phyloP scores from a whole-genome alignment of 768 basidiomycete species.

The Galerina sulciceps region DNA sequence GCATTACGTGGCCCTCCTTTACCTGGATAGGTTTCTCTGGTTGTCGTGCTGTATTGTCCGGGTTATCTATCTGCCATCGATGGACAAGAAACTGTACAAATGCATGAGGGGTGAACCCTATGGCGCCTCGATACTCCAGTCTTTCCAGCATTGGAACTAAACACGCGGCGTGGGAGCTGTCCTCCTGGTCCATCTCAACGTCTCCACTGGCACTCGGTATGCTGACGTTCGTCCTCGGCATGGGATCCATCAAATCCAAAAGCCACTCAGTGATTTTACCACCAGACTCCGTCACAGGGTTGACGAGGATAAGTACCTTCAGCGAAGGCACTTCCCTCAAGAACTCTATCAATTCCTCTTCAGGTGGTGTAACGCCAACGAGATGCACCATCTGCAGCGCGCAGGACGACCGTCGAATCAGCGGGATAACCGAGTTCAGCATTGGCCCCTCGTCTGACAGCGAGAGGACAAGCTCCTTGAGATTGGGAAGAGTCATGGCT shows the following conservation, averaged over 20 bases:
- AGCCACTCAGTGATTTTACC: conserved; percentile 17
- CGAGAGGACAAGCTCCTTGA: conserved; percentile 21
- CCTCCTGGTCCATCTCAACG: background rate
- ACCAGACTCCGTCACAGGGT: conserved; percentile 19
- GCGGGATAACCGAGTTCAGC: conserved; percentile 11
- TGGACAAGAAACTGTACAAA: conserved; percentile 15
- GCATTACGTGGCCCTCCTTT: background rate
- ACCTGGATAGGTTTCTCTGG: background rate
- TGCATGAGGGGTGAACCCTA: conserved; percentile 13
- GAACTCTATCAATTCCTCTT: conserved; percentile 17
- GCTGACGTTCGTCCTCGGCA: background rate
- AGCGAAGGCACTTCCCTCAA: conserved; percentile 16
- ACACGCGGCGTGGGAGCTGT: background rate
- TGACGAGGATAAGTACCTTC: conserved; percentile 17
- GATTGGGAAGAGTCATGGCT: conserved; percentile 17
- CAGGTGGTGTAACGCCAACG: conserved; percentile 23
- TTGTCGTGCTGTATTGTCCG: background rate
- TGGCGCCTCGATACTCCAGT: conserved; percentile 22
- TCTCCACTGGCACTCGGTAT: no score
- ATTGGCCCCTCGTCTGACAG: conserved; percentile 18
- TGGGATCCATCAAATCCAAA: conserved; percentile 18
- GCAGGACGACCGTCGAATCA: conserved; percentile 19
- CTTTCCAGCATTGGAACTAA: conserved; percentile 8
- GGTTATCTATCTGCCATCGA: conserved; percentile 12
- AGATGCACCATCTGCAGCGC: conserved; percentile 19